phyloP scores from a whole-genome alignment of 495 filamentous ascomycete species.

The Hypoxylon perforatum region DNA sequence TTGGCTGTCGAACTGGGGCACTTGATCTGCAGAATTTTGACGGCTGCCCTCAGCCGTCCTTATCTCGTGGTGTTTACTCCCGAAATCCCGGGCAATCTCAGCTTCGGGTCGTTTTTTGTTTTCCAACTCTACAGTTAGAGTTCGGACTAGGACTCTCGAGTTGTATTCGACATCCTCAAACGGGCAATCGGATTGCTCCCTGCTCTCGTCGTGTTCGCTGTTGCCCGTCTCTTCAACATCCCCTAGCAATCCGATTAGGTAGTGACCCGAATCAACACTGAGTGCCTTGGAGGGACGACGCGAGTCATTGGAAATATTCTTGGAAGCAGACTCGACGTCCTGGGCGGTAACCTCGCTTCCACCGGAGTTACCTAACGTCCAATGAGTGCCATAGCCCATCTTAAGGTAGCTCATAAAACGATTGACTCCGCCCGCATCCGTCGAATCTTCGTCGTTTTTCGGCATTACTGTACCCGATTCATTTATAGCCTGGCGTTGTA shows the following conservation, averaged over 20 bases:
- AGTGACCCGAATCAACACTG: conserved; percentile 62
- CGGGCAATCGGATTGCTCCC: conserved; percentile 38
- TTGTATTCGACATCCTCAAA: conserved; percentile 48
- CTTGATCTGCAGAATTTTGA: conserved; percentile 30
- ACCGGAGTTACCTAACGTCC: conserved; percentile 53
- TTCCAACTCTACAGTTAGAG: conserved; percentile 63
- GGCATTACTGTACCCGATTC: conserved; percentile 6
- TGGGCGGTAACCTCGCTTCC: conserved; percentile 25
- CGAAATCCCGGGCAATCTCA: conserved; percentile 56
- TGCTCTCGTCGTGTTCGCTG: conserved; percentile 30
- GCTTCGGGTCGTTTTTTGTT: conserved; percentile 48
- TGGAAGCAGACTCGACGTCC: conserved; percentile 9
- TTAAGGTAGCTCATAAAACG: conserved; percentile 63
- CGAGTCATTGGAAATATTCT: conserved; percentile 11
- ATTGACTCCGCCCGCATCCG: conserved; percentile 49
- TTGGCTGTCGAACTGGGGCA: conserved; percentile 53
- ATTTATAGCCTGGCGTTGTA: conserved; percentile 4
- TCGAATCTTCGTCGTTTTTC: conserved; percentile 14
- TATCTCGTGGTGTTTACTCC: conserved; percentile 52
- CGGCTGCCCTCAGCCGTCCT: conserved; percentile 19
- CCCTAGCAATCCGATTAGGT: conserved; percentile 76
- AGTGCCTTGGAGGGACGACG: conserved; percentile 9
- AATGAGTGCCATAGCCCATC: conserved; percentile 67
- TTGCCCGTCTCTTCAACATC: conserved; percentile 60
- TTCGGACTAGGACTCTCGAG: conserved; percentile 56